These are phyloP conservation scores for Hortaea werneckii DNA, from an alignment of 2,329 filamentous ascomycete species.

Conservation along the genomic window DNA sequence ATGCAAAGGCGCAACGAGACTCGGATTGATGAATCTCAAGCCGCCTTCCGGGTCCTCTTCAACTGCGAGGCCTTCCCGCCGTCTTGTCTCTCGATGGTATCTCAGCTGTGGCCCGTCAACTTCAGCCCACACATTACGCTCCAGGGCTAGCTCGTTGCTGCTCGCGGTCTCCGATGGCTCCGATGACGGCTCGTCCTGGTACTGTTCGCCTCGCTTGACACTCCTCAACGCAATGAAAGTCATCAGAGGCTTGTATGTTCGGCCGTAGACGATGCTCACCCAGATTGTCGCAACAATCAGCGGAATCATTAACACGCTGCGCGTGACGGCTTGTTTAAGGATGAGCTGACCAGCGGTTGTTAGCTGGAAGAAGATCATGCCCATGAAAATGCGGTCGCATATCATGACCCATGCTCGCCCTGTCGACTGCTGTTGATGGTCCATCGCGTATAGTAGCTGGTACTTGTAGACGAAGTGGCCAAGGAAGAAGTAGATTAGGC, in stretches of 20 bases:
- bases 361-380: constrained; percentile 77
- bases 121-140: constrained; percentile 32
- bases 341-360: constrained; percentile 84
- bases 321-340: constrained; percentile 59
- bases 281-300: constrained; percentile 72
- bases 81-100: constrained; percentile 10
- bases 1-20: constrained; percentile 48
- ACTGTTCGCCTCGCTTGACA: constrained; percentile 54
- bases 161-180: constrained; percentile 1
- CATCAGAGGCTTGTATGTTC: constrained; percentile 78
- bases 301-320: constrained; percentile 63
- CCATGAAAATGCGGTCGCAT: constrained; percentile 79
- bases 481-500: constrained; percentile 69
- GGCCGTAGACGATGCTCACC: constrained; percentile 75
- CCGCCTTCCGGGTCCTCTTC: constrained; percentile 65
- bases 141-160: constrained; percentile 14
- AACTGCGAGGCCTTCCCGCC: constrained; percentile 47
- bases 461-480: constrained; percentile 94
- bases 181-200: constrained; percentile 25
- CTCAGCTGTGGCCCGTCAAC: constrained; percentile 8
- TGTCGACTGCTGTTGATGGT: constrained; percentile 87
- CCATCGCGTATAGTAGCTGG: constrained; percentile 95
- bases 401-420: constrained; percentile 95
- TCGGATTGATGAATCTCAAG: constrained; percentile 66
- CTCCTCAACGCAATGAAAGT: constrained; percentile 86